Base-by-base conservation (phyloP, 352 stramenopile genomes). In the Phytophthora hibernalis region DNA sequence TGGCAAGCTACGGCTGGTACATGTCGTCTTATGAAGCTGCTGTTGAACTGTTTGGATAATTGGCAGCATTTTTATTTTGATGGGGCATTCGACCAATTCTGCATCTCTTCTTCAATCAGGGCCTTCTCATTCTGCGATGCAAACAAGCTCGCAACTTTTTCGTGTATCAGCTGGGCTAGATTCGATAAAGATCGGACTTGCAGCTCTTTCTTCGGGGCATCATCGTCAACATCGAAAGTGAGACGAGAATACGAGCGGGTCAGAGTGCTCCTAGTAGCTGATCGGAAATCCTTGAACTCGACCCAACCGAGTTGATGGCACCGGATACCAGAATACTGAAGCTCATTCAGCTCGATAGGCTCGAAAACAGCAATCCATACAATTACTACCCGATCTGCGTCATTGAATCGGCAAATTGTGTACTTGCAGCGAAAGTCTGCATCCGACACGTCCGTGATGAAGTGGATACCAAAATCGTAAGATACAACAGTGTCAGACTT, bases 241-340 rank as follows among this genome's bases (percentile, higher is more conserved):
- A 79, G 64, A 35, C 73, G 66, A 35, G 76, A 79, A 51, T 65
- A 82, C 37, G 77, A 81, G 40, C 82, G 80, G 31, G 79, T 60
- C 5, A 70, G 68, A 16, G 80, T 74, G 6, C 15, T 49, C 12
- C 60, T 49, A n/a, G 55, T 22, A 24, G 9, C 42, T 11, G 12
- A 5, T 15, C 13, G 6, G 8, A 20, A 9, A 2, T 35, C 20
- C 2, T 15, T 31, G 3, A 72, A 5, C 24, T 69, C 5, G 6
- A 76, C 59, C 61, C 65, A 83, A 8, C 68, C 75, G 0, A 59
- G 49, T 28, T 75, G 57, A 13, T 61, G 31, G 16, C 67, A 67
- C 18, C 55, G 64, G 53, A 80, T 33, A 5, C 72, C 64, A 18
- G 30, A 31, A 24, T 70, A 62, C 6, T 66, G 61, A 1, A 60